Conservation (phyloP, 768 basidiomycete species). For the Tylopilus intermedius region DNA sequence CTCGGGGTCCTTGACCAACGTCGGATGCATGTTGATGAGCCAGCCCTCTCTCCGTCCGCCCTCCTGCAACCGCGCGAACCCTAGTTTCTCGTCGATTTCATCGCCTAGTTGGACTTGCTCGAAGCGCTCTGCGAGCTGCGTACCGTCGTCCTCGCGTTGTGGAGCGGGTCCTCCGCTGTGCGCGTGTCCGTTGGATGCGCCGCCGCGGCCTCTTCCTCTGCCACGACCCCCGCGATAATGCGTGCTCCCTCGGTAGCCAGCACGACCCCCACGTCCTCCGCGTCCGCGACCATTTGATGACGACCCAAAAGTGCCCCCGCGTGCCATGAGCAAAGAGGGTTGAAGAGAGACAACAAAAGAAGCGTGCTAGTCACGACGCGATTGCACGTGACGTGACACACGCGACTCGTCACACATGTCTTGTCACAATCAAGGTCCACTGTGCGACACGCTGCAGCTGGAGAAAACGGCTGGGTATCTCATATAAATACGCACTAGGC, state of each 20-base stretch:
- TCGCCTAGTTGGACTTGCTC: slow-evolving; percentile 72
- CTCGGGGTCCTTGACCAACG: slow-evolving; percentile 79
- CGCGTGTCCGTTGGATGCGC: slow-evolving; percentile 27
- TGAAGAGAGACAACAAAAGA: neutral
- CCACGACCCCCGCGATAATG: slow-evolving; percentile 47
- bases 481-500: slow-evolving; percentile 16
- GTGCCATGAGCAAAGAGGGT: slow-evolving; percentile 29
- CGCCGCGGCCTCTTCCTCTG: slow-evolving; percentile 40
- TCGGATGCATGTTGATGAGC: slow-evolving; percentile 99
- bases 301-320: slow-evolving; percentile 53
- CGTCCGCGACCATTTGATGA: slow-evolving; percentile 40
- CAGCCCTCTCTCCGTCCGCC: slow-evolving; percentile 80
- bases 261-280: slow-evolving; percentile 40
- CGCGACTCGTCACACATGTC: slow-evolving; percentile 21
- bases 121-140: slow-evolving; percentile 78
- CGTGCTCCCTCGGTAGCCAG: slow-evolving; percentile 26
- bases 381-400: slow-evolving; percentile 23
- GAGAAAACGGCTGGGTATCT: slow-evolving; percentile 17
- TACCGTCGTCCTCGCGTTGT: slow-evolving; percentile 85
- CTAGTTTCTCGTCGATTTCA: slow-evolving; percentile 91
- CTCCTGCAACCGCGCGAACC: slow-evolving; percentile 78
- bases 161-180: slow-evolving; percentile 47
- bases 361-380: slow-evolving; percentile 4
- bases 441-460: too few species aligned
- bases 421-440: too few species aligned